Base-by-base conservation (phyloP, 306 rosid genomes). In the Castanea crenata region DNA sequence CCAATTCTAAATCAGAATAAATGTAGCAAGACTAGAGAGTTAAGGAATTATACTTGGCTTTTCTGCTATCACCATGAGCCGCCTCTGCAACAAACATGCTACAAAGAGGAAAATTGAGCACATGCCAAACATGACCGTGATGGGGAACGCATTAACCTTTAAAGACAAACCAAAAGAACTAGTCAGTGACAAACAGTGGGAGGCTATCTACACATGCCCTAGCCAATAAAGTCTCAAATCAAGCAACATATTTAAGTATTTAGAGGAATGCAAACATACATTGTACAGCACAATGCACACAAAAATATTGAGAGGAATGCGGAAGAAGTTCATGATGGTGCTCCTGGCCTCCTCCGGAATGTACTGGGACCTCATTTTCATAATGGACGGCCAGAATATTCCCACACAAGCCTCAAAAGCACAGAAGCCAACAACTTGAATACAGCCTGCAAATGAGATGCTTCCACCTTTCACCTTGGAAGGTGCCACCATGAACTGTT, bases 351-450 rank as follows among this genome's bases (percentile, higher is more conserved):
- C 99, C 89, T 95, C 98, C 2, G 99, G 99, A 86, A 95, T 91
- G 88, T 93, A 93, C 78, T 93, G 99, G 73, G 99, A 95, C 79
- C 99, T 93, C 99, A 95, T 95, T 90, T 95, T 95, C 99, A 96
- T 96, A 82, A 96, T 90, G 68, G 99, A 96, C 75, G 99, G 98
- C 99, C 99, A 96, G 90, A 96, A 96, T 73, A 93, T 87, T 72
- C 99, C 98, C 79, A 93, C 98, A 80, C 98, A 96, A 67, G 90
- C 80, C 87, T 96, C 99, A 82, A 96, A 96, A 49, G 77, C 69
- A 88, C 99, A 96, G 91, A 96, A 96, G 63, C 99, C 99, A 85
- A 91, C 82, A 71, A 93, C 87, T 85, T 91, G 97, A 74, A 88
- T 16, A 84, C 87, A 87, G 57, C 97, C 94, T 3, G 90, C 0